Conservation (phyloP, 1,139 yeast species). For the Taphrina deformans region DNA sequence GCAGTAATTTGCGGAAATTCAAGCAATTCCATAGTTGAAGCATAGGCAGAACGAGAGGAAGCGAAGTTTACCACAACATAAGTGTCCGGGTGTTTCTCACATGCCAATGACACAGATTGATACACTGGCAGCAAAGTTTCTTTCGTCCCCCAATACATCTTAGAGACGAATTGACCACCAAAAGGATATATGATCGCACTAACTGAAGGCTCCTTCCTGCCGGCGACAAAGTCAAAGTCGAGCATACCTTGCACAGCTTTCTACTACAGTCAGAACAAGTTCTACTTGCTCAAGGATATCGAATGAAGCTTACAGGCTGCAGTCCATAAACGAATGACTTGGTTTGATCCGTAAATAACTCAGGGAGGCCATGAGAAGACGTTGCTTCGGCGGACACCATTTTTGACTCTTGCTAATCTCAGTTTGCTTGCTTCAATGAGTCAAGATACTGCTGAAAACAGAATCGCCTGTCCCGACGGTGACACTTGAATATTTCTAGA, state of each 20-base stretch:
- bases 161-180: slow-evolving; percentile 52
- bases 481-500: no score
- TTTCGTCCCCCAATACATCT: slow-evolving; percentile 56
- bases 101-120: slow-evolving; percentile 49
- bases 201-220: slow-evolving; percentile 52
- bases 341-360: slow-evolving; percentile 27
- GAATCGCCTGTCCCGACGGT: no score
- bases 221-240: slow-evolving; percentile 53
- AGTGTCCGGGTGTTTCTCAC: slow-evolving; percentile 52
- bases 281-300: no score
- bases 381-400: slow-evolving; percentile 2
- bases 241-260: slow-evolving; percentile 55
- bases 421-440: not conserved
- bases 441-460: not conserved
- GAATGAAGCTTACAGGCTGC: slow-evolving; percentile 38
- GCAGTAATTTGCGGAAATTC: slow-evolving; percentile 52
- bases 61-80: slow-evolving; percentile 55
- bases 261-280: slow-evolving; percentile 8
- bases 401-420: not conserved
- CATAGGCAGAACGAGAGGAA: slow-evolving; percentile 52
- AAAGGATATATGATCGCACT: slow-evolving; percentile 54
- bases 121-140: slow-evolving; percentile 52
- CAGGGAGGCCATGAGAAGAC: slow-evolving; percentile 12
- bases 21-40: slow-evolving; percentile 52
- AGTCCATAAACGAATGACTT: slow-evolving; percentile 43